Evolutionary conservation across 2,329 filamentous ascomycete genomes (phyloP).

Genomic region (Emericellopsis cladophorae): DNA sequence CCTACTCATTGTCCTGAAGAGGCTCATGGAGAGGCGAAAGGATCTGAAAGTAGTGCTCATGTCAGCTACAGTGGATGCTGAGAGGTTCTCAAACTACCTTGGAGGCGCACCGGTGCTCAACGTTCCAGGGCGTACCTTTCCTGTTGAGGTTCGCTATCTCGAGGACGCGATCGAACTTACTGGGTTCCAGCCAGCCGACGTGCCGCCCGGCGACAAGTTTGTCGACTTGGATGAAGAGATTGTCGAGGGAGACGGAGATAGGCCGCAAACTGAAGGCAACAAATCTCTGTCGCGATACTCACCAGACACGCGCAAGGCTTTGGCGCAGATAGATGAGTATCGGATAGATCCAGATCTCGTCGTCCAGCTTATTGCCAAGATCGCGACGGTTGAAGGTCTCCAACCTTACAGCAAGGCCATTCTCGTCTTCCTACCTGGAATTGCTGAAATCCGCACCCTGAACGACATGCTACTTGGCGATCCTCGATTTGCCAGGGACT

Average conservation of each 20-base stretch:
- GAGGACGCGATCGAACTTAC: slow-evolving; percentile 90
- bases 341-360: slow-evolving; percentile 83
- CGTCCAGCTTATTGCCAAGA: slow-evolving; percentile 61
- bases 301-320: slow-evolving; percentile 57
- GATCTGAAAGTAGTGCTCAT: slow-evolving; percentile 90
- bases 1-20: slow-evolving; percentile 79
- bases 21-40: slow-evolving; percentile 61
- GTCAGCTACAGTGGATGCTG: slow-evolving; percentile 93
- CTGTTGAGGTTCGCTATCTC: slow-evolving; percentile 75
- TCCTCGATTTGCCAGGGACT: slow-evolving; percentile 59
- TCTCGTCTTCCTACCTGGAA: slow-evolving; percentile 87
- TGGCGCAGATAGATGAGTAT: slow-evolving; percentile 78
- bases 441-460: slow-evolving; percentile 80
- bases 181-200: slow-evolving; percentile 46
- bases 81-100: slow-evolving; percentile 81
- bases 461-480: slow-evolving; percentile 77
- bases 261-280: slow-evolving; percentile 38
- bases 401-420: slow-evolving; percentile 74
- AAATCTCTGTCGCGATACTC: slow-evolving; percentile 64
- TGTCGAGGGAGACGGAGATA: slow-evolving; percentile 34
- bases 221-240: slow-evolving; percentile 52
- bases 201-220: slow-evolving; percentile 31
- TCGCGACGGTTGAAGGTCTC: slow-evolving; percentile 58
- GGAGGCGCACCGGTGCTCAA: slow-evolving; percentile 75
- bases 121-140: slow-evolving; percentile 87